Evolutionary conservation across 352 stramenopile genomes (phyloP).

Genomic region (Phytophthora citricola): DNA sequence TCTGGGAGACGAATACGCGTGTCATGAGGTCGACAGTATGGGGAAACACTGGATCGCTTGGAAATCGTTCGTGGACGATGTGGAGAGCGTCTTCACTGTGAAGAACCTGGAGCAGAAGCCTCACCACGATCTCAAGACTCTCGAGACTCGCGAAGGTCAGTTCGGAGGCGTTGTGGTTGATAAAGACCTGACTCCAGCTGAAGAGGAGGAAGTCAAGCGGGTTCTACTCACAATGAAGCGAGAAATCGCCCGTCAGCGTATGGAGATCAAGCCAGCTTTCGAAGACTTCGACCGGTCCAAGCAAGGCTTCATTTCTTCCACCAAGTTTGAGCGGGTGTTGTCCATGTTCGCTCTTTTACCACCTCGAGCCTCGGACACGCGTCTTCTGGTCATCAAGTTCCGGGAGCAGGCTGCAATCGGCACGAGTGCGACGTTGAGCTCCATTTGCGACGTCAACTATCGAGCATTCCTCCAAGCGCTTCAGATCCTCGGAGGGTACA

Average conservation of each 20-base stretch:
- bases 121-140: slow-evolving; percentile 54
- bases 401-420: slow-evolving; percentile 60
- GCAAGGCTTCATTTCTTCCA: slow-evolving; percentile 78
- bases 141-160: slow-evolving; percentile 60
- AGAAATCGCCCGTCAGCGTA: slow-evolving; percentile 66
- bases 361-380: slow-evolving; percentile 47
- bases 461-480: slow-evolving; percentile 79
- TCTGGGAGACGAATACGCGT: slow-evolving; percentile 63
- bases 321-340: slow-evolving; percentile 85
- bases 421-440: slow-evolving; percentile 58
- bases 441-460: slow-evolving; percentile 87
- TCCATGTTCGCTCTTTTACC: slow-evolving; percentile 78
- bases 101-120: slow-evolving; percentile 76
- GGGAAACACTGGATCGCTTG: slow-evolving; percentile 69
- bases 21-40: slow-evolving; percentile 65
- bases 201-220: slow-evolving; percentile 63
- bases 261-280: slow-evolving; percentile 83
- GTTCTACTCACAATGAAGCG: slow-evolving; percentile 58
- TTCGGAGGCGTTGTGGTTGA: slow-evolving; percentile 63
- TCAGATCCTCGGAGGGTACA: slow-evolving; percentile 45
- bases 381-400: slow-evolving; percentile 80
- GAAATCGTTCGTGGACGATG: slow-evolving; percentile 83
- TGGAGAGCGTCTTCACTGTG: slow-evolving; percentile 83
- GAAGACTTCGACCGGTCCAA: slow-evolving; percentile 85
- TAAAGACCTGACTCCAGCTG: slow-evolving; percentile 52